phyloP scores from a whole-genome alignment of 805 yeast species.

The Candida tibetensis region DNA sequence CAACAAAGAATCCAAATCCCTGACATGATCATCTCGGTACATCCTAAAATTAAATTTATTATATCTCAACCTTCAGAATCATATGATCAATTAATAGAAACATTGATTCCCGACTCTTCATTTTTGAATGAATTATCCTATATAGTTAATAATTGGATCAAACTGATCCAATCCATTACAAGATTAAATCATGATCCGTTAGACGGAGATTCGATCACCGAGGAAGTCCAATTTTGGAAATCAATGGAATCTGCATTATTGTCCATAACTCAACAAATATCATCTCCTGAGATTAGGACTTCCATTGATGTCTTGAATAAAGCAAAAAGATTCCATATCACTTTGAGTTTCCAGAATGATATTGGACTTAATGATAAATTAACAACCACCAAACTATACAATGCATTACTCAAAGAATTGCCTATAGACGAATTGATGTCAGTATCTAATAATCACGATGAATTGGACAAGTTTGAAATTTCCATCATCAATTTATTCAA shows the following conservation, averaged over 20 bases:
- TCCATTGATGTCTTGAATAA: conserved; percentile 60
- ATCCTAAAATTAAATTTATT: conserved; percentile 40
- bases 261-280: conserved; percentile 56
- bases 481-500: conserved; percentile 50
- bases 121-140: conserved; percentile 69
- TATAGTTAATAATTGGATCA: conserved; percentile 72
- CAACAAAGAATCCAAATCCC: conserved; percentile 70
- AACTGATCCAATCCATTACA: conserved; percentile 56
- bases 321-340: conserved; percentile 78
- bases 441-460: conserved; percentile 16
- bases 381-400: conserved; percentile 51
- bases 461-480: conserved; percentile 41
- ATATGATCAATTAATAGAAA: conserved; percentile 19
- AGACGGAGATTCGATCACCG: conserved; percentile 52
- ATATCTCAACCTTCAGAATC: conserved; percentile 13
- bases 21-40: conserved; percentile 50
- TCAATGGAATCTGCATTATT: conserved; percentile 61
- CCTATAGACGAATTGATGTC: conserved; percentile 57
- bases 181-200: conserved; percentile 49
- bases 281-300: conserved; percentile 48
- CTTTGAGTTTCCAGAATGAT: conserved; percentile 69
- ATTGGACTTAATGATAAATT: conserved; percentile 61
- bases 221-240: conserved; percentile 78
- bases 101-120: conserved; percentile 45
- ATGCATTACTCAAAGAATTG: conserved; percentile 63